Conservation (phyloP, 1,284 basidiomycete species). For the Heterobasidion annosum region DNA sequence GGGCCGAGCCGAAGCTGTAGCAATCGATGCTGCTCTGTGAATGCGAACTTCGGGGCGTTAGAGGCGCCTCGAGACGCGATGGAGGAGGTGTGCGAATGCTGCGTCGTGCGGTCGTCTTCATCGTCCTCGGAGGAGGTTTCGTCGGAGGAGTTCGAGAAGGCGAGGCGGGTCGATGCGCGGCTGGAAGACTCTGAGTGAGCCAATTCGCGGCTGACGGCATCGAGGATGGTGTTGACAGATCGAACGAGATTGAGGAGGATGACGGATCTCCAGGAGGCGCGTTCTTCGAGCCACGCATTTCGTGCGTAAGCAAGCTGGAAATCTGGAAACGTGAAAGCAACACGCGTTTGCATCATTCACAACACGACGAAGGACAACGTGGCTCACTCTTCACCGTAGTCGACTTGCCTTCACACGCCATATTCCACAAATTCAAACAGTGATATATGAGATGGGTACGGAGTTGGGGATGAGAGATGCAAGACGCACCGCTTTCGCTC, state of each 20-base stretch:
- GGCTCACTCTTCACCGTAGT: conserved; percentile 40
- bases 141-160: conserved; percentile 6
- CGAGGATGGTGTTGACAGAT: conserved; percentile 54
- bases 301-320: conserved; percentile 65
- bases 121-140: background rate
- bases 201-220: conserved; percentile 14
- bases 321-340: background rate
- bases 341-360: background rate
- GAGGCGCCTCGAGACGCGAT: background rate
- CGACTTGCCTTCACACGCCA: conserved; percentile 31
- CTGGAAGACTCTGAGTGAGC: background rate
- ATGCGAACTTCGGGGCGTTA: conserved; percentile 20
- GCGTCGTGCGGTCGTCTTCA: background rate
- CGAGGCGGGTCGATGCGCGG: conserved; percentile 9
- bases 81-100: background rate
- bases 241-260: conserved; percentile 71
- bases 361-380: background rate
- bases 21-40: conserved; percentile 53
- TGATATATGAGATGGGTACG: background rate
- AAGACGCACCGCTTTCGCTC: conserved; percentile 56
- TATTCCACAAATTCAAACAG: background rate
- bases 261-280: conserved; percentile 61
- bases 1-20: conserved; percentile 50
- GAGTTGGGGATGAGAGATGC: background rate
- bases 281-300: conserved; percentile 59